Conservation (phyloP, 768 basidiomycete species). For the Hygrocybe punicea region DNA sequence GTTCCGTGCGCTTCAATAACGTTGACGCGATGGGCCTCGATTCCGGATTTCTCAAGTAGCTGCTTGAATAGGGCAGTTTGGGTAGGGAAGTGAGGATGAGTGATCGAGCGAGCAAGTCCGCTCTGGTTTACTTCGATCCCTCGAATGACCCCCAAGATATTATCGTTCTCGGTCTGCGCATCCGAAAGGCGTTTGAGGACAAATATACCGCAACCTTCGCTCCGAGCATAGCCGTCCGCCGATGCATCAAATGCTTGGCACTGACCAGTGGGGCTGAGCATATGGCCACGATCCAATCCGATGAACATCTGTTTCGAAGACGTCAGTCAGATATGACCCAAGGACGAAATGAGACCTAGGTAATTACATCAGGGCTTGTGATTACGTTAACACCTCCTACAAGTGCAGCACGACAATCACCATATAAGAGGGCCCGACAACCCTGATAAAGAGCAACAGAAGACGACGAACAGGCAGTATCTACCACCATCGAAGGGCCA, state of each 20-base stretch:
- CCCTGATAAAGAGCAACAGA: conserved; percentile 66
- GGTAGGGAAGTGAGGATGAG: conserved; percentile 63
- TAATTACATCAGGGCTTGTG: conserved; percentile 64
- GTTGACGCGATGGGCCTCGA: conserved; percentile 47
- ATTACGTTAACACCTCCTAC: conserved; percentile 76
- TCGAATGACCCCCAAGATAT: conserved; percentile 64
- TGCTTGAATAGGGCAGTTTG: conserved; percentile 54
- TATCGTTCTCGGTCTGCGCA: conserved; percentile 63
- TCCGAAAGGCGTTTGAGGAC: conserved; percentile 68
- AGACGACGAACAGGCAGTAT: conserved; percentile 76
- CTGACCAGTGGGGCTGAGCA: conserved; percentile 62
- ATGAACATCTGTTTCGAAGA: conserved; percentile 53
- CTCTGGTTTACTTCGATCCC: conserved; percentile 73
- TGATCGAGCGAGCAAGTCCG: conserved; percentile 63
- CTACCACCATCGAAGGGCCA: conserved; percentile 68
- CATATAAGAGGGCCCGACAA: conserved; percentile 56
- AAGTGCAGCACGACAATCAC: conserved; percentile 65
- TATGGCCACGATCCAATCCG: conserved; percentile 63
- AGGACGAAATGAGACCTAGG: conserved; percentile 1
- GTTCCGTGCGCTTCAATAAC: conserved; percentile 76
- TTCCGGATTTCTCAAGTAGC: conserved; percentile 44
- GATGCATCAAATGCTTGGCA: conserved; percentile 69
- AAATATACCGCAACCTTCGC: conserved; percentile 69
- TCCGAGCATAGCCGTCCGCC: conserved; percentile 70
- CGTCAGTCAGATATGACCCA: background rate